Evolutionary conservation across 2,329 filamentous ascomycete genomes (phyloP), one percentile per base, ranked within the genome.

Genomic region (Chlorencoelia australis): DNA sequence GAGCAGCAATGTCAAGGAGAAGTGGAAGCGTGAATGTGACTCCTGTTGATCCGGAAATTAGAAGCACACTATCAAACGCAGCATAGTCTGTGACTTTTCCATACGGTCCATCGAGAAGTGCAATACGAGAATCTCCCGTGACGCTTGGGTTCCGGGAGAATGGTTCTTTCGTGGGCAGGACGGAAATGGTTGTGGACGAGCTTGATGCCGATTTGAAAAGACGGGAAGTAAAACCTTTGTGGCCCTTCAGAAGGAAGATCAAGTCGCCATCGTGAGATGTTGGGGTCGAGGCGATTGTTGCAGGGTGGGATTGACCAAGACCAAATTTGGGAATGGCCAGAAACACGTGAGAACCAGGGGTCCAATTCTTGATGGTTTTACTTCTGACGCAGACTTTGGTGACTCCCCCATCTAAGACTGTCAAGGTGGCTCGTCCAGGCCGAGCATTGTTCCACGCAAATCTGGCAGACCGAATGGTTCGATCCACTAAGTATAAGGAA

Each of bases 41-140:
- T 9, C 74, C 74, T 0, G 74, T 79, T 1, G 74, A 79, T 0
- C 73, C 74, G 0, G 73, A 72, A 22, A 79, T 67, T 4, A 79
- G 60, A 3, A 79, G 58, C 22, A 79, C 55, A 0, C 71, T 74
- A 52, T 77, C 73, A 51, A 73, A 78, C 1, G 68, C 59, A 31
- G 75, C 65, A 66, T 71, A 75, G 5, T 64, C 60, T 0, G 71
- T 28, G 20, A 45, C 69, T 6, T 55, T 57, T 9, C 73, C 73
- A 30, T 69, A 78, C 0, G 73, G 74, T 0, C 74, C 73, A 4
- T 67, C 62, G 2, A 78, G 60, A 16, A 75, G 69, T 2, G 63
- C 62, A 13, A 62, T 64, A 24, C 63, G 41, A 20, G 30, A 30
- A 19, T 28, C 15, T 37, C 25, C 13, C 16, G 28, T 11, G 8